Percentiles rank a stretch among this genome's conserved stretches.
Evolutionary conservation across 1,284 basidiomycete species (phyloP).

Genomic region (Xerocomus minutiporus): DNA sequence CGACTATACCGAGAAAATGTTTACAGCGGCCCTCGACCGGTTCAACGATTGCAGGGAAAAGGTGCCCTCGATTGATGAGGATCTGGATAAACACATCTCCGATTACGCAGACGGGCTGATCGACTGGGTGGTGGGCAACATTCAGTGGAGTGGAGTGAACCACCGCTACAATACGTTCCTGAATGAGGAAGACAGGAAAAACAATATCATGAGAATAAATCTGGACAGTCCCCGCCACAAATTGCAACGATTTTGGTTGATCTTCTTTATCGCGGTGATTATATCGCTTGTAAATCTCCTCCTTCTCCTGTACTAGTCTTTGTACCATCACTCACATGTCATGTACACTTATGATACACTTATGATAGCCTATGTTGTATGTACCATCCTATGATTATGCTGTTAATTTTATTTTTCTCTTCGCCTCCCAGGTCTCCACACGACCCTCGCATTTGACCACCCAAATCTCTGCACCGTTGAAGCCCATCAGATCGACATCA

Average conservation of each 20-base stretch:
- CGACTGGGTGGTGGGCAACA: conserved; percentile 27
- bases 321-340: not conserved
- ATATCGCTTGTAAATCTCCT: conserved; percentile 8
- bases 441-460: conserved; percentile 57
- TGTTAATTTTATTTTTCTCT: conserved; percentile 38
- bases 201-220: conserved; percentile 19
- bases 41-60: conserved; percentile 19
- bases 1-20: conserved; percentile 12
- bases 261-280: conserved; percentile 10
- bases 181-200: conserved; percentile 22
- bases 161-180: conserved; percentile 27
- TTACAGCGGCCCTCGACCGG: conserved; percentile 18
- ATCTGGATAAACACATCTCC: conserved; percentile 17
- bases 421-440: conserved; percentile 54
- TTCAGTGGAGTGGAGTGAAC: conserved; percentile 28
- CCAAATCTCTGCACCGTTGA: conserved; percentile 58
- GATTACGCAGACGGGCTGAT: conserved; percentile 28
- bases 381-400: not conserved
- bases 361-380: not conserved
- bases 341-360: not conserved
- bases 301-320: conserved; percentile 1
- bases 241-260: conserved; percentile 3
- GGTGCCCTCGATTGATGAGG: conserved; percentile 17
- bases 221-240: conserved; percentile 3
- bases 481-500: conserved; percentile 40